phyloP scores from a whole-genome alignment of 1,284 basidiomycete genomes.

The Bondarzewia mesenterica region DNA sequence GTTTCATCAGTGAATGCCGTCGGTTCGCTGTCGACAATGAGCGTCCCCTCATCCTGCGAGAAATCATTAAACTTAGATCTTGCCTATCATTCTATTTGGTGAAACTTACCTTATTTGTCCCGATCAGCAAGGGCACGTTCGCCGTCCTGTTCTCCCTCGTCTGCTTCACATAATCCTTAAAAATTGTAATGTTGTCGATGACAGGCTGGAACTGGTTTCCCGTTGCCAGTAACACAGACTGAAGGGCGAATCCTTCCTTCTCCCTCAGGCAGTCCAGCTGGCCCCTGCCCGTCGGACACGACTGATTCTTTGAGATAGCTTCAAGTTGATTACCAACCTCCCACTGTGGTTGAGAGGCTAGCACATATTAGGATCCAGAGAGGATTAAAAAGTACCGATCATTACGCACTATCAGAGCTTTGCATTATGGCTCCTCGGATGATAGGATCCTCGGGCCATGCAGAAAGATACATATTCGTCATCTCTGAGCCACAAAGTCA shows the following conservation, averaged over 20 bases:
- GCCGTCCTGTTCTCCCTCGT: neutral
- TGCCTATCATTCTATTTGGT: neutral
- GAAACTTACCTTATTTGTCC: neutral
- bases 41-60: neutral
- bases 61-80: neutral
- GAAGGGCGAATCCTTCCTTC: neutral
- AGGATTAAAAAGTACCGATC: neutral
- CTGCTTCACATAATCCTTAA: neutral
- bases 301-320: neutral
- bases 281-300: neutral
- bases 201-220: neutral
- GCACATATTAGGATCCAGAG: no score
- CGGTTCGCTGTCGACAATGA: neutral
- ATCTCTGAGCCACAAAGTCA: neutral
- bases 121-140: neutral
- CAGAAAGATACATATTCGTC: neutral
- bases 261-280: neutral
- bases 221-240: neutral
- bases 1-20: neutral
- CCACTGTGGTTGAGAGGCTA: neutral
- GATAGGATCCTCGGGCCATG: neutral
- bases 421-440: conserved; percentile 1
- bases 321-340: neutral
- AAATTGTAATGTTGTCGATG: neutral
- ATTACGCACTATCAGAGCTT: neutral